A percentile compares a stretch with the other conserved stretches of the same genome.
Conservation (phyloP, 1,284 basidiomycete genomes). For the Boletus mariae region DNA sequence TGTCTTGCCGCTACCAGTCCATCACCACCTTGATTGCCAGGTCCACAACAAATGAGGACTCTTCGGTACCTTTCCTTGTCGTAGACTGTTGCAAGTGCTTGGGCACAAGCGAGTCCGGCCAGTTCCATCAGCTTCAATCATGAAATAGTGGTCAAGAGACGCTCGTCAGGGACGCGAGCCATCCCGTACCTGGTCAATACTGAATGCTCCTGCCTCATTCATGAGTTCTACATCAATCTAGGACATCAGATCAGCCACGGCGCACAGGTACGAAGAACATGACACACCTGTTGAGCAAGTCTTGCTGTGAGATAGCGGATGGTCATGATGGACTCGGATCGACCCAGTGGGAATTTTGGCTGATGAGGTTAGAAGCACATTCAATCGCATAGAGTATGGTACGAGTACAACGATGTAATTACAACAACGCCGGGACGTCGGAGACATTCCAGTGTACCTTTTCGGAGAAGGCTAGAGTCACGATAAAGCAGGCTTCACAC, state of each 20-base stretch:
- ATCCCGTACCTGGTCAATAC: slow-evolving; percentile 74
- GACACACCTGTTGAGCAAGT: slow-evolving; percentile 73
- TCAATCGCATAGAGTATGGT: not conserved
- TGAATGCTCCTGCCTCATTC: slow-evolving; percentile 81
- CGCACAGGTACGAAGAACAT: not conserved
- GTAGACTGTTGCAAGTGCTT: slow-evolving; percentile 79
- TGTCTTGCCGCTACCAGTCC: slow-evolving; percentile 96
- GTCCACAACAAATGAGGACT: slow-evolving; percentile 92
- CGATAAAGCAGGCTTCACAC: slow-evolving; percentile 40
- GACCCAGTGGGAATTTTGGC: slow-evolving; percentile 1
- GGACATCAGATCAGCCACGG: not conserved
- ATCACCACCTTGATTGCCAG: slow-evolving; percentile 97
- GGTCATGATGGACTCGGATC: slow-evolving; percentile 45
- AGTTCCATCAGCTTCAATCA: slow-evolving; percentile 87
- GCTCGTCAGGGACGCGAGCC: not conserved
- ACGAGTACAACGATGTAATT: slow-evolving; percentile 8
- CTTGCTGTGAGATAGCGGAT: slow-evolving; percentile 74
- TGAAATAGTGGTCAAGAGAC: slow-evolving; percentile 1
- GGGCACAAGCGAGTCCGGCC: slow-evolving; percentile 94
- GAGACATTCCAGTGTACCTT: not conserved
- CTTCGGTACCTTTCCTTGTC: slow-evolving; percentile 59
- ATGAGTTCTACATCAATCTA: slow-evolving; percentile 94
- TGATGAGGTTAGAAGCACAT: not conserved
- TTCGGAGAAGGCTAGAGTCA: slow-evolving; percentile 7
- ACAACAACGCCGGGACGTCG: slow-evolving; percentile 5